These are phyloP conservation scores for Selaginella tamariscina DNA, from an alignment of 75 land plant species.

Conservation along the genomic window DNA sequence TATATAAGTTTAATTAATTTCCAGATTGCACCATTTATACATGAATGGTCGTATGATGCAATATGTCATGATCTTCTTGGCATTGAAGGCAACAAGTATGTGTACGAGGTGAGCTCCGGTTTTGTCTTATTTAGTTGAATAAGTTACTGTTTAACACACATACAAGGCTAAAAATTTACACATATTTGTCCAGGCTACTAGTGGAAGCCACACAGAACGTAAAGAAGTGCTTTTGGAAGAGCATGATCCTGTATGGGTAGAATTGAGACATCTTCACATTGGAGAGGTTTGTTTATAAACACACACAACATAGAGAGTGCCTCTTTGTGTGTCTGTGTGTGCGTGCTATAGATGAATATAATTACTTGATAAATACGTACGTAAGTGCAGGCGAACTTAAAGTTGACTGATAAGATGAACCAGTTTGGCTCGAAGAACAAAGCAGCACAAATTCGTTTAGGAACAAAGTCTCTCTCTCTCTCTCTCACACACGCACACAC, in stretches of 20 bases:
- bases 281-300: not conserved
- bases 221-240: conserved; percentile 9
- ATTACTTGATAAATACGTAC: too few species aligned
- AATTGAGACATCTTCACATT: conserved; percentile 8
- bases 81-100: conserved; percentile 11
- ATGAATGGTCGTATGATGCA: conserved; percentile 10
- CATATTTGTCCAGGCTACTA: too few species aligned
- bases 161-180: too few species aligned
- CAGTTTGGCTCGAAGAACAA: conserved; percentile 75
- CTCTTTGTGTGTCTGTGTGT: not conserved
- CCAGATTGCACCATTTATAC: conserved; percentile 11
- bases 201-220: not conserved
- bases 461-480: conserved; percentile 31
- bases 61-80: conserved; percentile 4
- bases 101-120: conserved; percentile 1
- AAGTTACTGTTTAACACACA: too few species aligned
- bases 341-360: too few species aligned
- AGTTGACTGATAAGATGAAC: conserved; percentile 77
- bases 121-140: not conserved
- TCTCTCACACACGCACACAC: not conserved
- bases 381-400: conserved; percentile 74
- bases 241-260: conserved; percentile 8
- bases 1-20: too few species aligned
- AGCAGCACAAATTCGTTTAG: conserved; percentile 90
- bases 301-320: not conserved